These are phyloP conservation scores for Anthracocystis setariae DNA, from an alignment of 1,284 basidiomycete species.

Conservation along the genomic window DNA sequence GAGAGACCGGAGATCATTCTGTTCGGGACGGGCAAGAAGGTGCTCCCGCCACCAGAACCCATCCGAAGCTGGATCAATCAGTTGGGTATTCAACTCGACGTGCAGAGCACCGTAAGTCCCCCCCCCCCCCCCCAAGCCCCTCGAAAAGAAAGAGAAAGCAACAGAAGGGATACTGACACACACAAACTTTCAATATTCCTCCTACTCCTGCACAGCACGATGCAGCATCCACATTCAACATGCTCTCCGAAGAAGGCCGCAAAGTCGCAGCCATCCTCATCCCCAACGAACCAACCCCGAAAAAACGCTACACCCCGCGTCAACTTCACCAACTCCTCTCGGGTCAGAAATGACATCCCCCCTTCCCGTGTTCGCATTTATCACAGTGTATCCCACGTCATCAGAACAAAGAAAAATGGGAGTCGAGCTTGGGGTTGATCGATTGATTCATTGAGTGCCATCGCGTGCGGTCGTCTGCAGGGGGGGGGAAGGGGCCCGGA, in stretches of 20 bases:
- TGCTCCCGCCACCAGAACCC: slow-evolving; percentile 77
- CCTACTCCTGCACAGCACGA: slow-evolving; percentile 77
- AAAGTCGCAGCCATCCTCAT: slow-evolving; percentile 88
- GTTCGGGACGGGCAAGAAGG: slow-evolving; percentile 83
- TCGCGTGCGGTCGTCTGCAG: background rate
- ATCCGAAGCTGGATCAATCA: slow-evolving; percentile 78
- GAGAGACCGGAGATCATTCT: slow-evolving; percentile 80
- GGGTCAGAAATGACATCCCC: slow-evolving; percentile 4
- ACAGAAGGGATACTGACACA: slow-evolving; percentile 1
- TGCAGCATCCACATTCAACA: slow-evolving; percentile 92
- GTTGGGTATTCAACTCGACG: slow-evolving; percentile 87
- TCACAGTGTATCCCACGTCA: too few relatives aligned
- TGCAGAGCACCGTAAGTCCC: slow-evolving; percentile 87
- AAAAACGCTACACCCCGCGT: slow-evolving; percentile 23
- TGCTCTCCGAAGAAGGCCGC: slow-evolving; percentile 89
- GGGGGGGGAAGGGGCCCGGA: too few relatives aligned
- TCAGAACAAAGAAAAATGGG: too few relatives aligned
- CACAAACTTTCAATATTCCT: background rate
- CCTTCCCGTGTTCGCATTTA: background rate
- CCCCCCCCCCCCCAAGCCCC: too few relatives aligned
- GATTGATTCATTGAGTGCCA: background rate
- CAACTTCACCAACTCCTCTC: slow-evolving; percentile 22
- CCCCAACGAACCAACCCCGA: slow-evolving; percentile 69
- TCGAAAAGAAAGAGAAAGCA: background rate
- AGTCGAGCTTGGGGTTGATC: too few relatives aligned